These are phyloP conservation scores for Naganishia onofrii DNA, from an alignment of 768 basidiomycete genomes.

Conservation along the genomic window DNA sequence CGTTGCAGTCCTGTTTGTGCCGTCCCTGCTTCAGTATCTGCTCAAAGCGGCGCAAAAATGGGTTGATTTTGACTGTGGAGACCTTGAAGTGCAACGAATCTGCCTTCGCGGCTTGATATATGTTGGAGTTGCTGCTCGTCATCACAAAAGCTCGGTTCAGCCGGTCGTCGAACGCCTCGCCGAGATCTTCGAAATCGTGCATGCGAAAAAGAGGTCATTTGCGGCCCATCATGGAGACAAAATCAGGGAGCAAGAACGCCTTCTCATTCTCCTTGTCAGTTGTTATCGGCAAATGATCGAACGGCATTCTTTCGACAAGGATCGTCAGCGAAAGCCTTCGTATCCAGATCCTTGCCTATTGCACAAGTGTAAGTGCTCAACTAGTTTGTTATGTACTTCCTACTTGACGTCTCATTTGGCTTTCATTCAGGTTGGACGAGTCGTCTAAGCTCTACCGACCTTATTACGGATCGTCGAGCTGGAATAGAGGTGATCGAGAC, in stretches of 20 bases:
- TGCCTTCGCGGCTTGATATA: slow-evolving; percentile 72
- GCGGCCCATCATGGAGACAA: slow-evolving; percentile 31
- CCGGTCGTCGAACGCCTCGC: slow-evolving; percentile 65
- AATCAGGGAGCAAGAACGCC: slow-evolving; percentile 50
- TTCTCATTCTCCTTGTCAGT: slow-evolving; percentile 61
- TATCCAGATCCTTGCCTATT: slow-evolving; percentile 68
- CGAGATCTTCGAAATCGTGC: slow-evolving; percentile 61
- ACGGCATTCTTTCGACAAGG: slow-evolving; percentile 51
- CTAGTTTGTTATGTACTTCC: not conserved
- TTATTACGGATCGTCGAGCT: slow-evolving; percentile 57
- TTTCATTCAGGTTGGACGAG: slow-evolving; percentile 61
- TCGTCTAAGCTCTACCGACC: slow-evolving; percentile 56
- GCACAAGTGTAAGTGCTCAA: not conserved
- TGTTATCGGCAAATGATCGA: slow-evolving; percentile 61
- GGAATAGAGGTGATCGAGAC: slow-evolving; percentile 62
- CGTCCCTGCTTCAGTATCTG: slow-evolving; percentile 57
- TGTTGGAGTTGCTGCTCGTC: slow-evolving; percentile 63
- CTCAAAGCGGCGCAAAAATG: slow-evolving; percentile 68
- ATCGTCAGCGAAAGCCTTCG: slow-evolving; percentile 36
- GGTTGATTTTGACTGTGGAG: slow-evolving; percentile 65
- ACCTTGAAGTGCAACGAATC: slow-evolving; percentile 65
- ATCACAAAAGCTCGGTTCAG: slow-evolving; percentile 58
- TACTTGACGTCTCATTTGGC: not conserved
- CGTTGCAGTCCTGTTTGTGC: slow-evolving; percentile 68
- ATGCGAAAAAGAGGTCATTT: slow-evolving; percentile 55